Percentiles rank a stretch among this genome's conserved stretches.
These are phyloP conservation scores for Xylaria castorea DNA, from an alignment of 495 filamentous ascomycete species.

Conservation along the genomic window DNA sequence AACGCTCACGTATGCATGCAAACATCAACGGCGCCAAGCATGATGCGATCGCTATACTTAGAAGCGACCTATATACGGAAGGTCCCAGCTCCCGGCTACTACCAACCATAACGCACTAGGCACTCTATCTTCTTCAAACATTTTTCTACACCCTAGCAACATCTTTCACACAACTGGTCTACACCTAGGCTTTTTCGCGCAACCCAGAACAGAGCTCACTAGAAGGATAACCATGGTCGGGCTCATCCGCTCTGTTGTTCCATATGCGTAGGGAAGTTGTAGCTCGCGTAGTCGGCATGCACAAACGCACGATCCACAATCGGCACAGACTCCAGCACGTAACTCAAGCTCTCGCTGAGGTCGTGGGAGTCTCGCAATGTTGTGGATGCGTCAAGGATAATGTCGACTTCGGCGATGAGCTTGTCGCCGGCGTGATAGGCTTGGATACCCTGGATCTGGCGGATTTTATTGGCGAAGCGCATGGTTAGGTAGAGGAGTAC, in stretches of 20 bases:
- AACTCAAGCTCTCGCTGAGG: conserved; percentile 82
- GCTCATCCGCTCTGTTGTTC: conserved; percentile 63
- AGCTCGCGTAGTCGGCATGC: conserved; percentile 81
- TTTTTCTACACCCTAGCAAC: conserved; percentile 5
- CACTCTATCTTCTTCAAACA: neutral
- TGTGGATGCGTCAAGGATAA: conserved; percentile 81
- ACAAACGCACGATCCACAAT: conserved; percentile 71
- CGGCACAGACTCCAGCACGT: conserved; percentile 87
- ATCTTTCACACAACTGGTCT: neutral
- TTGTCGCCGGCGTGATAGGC: conserved; percentile 92
- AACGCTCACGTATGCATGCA: conserved; percentile 11
- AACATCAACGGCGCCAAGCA: neutral
- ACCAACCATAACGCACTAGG: neutral
- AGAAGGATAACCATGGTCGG: neutral
- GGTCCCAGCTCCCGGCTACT: neutral
- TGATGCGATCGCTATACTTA: neutral
- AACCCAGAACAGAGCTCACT: neutral
- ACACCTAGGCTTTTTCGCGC: neutral
- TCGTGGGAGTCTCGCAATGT: conserved; percentile 87
- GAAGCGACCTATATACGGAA: neutral
- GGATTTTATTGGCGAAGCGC: conserved; percentile 89
- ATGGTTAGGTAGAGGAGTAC: conserved; percentile 90
- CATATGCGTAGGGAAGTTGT: conserved; percentile 87
- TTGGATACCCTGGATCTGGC: conserved; percentile 84
- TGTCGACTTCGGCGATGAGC: conserved; percentile 79